phyloP scores from a whole-genome alignment of 208 protist species.

The Wallacemonas sp. region DNA sequence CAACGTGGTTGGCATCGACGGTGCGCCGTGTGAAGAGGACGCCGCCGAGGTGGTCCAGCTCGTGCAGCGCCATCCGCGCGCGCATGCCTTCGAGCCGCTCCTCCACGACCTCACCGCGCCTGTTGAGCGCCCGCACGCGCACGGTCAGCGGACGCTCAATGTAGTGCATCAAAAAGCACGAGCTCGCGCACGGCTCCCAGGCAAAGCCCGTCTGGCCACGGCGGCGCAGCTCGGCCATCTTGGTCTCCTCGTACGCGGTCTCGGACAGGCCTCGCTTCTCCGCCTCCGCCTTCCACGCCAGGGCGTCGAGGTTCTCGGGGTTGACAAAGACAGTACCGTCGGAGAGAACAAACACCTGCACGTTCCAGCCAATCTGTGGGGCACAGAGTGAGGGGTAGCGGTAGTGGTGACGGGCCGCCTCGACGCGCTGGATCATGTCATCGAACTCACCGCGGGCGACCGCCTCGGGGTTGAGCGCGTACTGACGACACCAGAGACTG shows the following conservation, averaged over 20 bases:
- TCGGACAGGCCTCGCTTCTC: conserved; percentile 28
- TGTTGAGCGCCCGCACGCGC: conserved; percentile 50
- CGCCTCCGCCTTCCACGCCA: conserved; percentile 40
- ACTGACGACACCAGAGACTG: conserved; percentile 77
- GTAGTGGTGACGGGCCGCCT: conserved; percentile 76
- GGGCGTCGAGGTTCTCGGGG: conserved; percentile 72
- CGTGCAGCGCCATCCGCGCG: conserved; percentile 84
- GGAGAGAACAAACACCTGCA: conserved; percentile 88
- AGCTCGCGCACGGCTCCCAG: conserved; percentile 91
- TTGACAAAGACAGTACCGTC: conserved; percentile 86
- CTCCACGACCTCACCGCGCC: conserved; percentile 41
- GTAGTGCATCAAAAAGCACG: conserved; percentile 89
- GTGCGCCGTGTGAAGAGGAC: conserved; percentile 86
- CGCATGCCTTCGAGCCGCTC: conserved; percentile 65
- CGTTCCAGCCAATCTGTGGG: conserved; percentile 90
- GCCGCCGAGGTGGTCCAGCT: conserved; percentile 84
- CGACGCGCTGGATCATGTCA: conserved; percentile 68
- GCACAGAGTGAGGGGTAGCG: conserved; percentile 88
- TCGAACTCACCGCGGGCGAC: conserved; percentile 52
- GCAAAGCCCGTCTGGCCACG: conserved; percentile 71
- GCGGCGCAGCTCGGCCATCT: conserved; percentile 50
- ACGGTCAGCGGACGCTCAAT: conserved; percentile 85
- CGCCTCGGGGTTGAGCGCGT: conserved; percentile 37
- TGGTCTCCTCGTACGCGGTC: conserved; percentile 46
- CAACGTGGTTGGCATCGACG: conserved; percentile 85